phyloP scores from a whole-genome alignment of 305 asterid genomes.

The Stenogyne calaminthoides region DNA sequence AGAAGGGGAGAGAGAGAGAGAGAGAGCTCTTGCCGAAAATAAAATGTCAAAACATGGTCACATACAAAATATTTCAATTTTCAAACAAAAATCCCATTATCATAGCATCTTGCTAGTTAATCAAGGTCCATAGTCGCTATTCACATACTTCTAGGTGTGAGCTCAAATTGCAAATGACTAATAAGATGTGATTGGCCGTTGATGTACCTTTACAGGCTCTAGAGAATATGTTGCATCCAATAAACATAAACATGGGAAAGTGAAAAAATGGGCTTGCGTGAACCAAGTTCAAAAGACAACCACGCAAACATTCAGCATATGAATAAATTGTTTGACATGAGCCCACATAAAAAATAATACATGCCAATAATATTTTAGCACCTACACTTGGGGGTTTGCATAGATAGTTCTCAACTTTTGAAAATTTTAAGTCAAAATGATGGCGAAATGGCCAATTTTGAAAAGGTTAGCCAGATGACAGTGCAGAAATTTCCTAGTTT shows the following conservation, averaged over 20 bases:
- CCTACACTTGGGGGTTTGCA: not conserved
- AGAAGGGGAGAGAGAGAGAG: not conserved
- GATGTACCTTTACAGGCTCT: not conserved
- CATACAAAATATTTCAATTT: not conserved
- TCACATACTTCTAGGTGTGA: constrained; percentile 11
- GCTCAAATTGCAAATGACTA: not conserved
- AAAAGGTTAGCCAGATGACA: not conserved
- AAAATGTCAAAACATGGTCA: not conserved
- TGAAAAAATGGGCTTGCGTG: not conserved
- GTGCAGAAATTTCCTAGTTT: not conserved
- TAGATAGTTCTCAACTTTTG: not conserved
- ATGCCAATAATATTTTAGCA: constrained; percentile 7
- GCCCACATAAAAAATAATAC: not conserved
- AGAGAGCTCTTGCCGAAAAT: not conserved
- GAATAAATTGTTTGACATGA: not conserved
- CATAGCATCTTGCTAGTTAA: constrained; percentile 9
- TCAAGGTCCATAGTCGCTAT: not conserved
- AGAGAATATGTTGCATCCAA: constrained; percentile 7
- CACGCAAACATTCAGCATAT: not conserved
- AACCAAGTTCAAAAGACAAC: constrained; percentile 4
- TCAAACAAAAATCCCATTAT: not conserved
- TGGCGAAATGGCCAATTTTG: not conserved
- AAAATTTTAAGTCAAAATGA: not conserved
- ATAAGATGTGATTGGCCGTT: not conserved
- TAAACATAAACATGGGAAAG: constrained; percentile 9